These are phyloP conservation scores for Berberis vulgaris DNA, from an alignment of 164 flowering plant genomes.

Conservation along the genomic window DNA sequence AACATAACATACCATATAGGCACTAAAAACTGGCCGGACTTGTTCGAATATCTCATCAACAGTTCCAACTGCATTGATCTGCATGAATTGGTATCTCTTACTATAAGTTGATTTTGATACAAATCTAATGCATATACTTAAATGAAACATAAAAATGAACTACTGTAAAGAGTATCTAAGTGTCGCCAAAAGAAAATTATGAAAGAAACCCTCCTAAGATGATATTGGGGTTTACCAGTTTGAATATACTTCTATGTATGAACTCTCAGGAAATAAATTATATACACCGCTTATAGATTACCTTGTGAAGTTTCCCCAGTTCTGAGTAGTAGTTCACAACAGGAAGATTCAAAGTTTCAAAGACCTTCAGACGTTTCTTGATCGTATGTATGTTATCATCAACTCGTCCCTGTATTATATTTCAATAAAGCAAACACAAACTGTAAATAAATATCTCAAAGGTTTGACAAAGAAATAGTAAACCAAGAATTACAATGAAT, in stretches of 20 bases:
- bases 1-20: conserved; percentile 29
- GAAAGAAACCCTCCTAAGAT: too few relatives aligned
- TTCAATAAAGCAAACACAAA: background rate
- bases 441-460: background rate
- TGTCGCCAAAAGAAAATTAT: too few relatives aligned
- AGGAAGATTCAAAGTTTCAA: conserved; percentile 57
- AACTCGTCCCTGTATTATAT: conserved; percentile 62
- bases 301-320: conserved; percentile 75
- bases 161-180: too few relatives aligned
- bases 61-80: conserved; percentile 76
- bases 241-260: too few relatives aligned
- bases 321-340: conserved; percentile 60
- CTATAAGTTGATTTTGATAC: background rate
- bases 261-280: too few relatives aligned
- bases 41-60: conserved; percentile 71
- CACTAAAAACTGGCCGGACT: conserved; percentile 52
- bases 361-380: conserved; percentile 78
- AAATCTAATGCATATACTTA: too few relatives aligned
- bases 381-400: conserved; percentile 83
- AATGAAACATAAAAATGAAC: background rate
- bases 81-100: conserved; percentile 18
- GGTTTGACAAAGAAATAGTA: background rate
- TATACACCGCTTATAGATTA: conserved; percentile 12
- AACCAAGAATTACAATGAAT: background rate
- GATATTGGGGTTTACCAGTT: too few relatives aligned